phyloP scores from a whole-genome alignment of 169 alveolate species.

The Plasmodium gaboni region DNA sequence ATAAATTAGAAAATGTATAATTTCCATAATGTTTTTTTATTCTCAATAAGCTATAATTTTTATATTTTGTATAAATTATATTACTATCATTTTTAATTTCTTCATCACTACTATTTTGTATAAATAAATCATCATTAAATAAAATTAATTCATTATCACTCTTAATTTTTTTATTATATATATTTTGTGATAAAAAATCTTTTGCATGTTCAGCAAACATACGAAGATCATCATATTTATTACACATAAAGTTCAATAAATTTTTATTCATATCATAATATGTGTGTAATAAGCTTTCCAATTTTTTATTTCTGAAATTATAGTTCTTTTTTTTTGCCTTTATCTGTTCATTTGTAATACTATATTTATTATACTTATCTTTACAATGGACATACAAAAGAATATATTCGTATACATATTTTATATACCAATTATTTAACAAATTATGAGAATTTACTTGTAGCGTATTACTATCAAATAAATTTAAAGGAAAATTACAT shows the following conservation, averaged over 20 bases:
- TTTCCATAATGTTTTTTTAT: constrained; percentile 23
- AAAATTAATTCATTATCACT: constrained; percentile 4
- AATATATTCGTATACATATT: constrained; percentile 17
- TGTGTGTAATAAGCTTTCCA: too few species aligned
- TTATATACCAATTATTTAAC: constrained; percentile 41
- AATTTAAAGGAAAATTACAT: constrained; percentile 10
- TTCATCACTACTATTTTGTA: constrained; percentile 9
- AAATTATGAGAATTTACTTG: constrained; percentile 25
- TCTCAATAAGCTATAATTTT: constrained; percentile 33
- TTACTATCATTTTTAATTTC: background rate
- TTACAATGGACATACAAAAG: background rate
- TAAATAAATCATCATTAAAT: background rate
- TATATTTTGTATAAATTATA: constrained; percentile 14
- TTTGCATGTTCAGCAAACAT: too few species aligned
- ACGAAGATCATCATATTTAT: too few species aligned
- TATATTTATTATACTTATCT: too few species aligned
- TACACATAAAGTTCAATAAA: too few species aligned
- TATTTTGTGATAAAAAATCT: too few species aligned
- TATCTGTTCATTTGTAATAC: background rate
- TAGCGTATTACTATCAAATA: constrained; percentile 20
- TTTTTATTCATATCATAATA: too few species aligned
- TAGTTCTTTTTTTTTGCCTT: background rate
- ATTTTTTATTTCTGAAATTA: too few species aligned
- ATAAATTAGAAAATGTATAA: background rate
- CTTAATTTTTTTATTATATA: background rate